Percentiles rank a stretch among this genome's conserved stretches.
These are phyloP conservation scores for Globisporangium perplexum DNA, from an alignment of 352 stramenopile genomes.

Conservation along the genomic window DNA sequence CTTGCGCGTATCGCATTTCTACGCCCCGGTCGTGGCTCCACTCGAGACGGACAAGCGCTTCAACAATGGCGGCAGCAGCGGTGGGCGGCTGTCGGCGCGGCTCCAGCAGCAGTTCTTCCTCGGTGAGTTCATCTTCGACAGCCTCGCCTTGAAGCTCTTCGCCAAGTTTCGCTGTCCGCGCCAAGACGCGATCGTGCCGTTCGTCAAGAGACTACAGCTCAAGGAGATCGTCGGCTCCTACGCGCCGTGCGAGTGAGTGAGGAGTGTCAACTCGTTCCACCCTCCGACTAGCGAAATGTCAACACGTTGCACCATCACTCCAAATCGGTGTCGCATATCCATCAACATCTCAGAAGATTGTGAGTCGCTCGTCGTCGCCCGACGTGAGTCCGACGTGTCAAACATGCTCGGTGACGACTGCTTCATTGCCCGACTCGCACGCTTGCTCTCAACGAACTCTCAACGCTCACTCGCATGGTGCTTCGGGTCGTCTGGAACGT, in stretches of 20 bases:
- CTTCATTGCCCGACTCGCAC: not conserved
- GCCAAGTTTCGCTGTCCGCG: constrained; percentile 58
- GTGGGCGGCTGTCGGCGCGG: not conserved
- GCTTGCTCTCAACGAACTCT: not conserved
- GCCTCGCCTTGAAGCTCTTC: constrained; percentile 52
- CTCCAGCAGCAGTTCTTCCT: constrained; percentile 39
- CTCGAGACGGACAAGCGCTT: not conserved
- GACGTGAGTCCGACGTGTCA: constrained; percentile 4
- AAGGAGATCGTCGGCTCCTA: constrained; percentile 72
- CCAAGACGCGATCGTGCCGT: constrained; percentile 46
- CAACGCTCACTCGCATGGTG: constrained; percentile 31
- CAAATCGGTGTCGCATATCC: not conserved
- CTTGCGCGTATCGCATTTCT: constrained; percentile 51
- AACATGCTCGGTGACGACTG: no score
- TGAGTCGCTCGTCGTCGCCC: not conserved
- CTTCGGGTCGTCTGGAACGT: constrained; percentile 71
- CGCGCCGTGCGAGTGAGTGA: constrained; percentile 39
- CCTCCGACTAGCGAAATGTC: not conserved
- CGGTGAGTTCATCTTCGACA: constrained; percentile 68
- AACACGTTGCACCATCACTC: constrained; percentile 2
- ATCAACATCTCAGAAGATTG: not conserved
- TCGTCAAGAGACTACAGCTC: constrained; percentile 69
- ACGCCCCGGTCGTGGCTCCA: constrained; percentile 20
- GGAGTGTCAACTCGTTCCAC: no score
- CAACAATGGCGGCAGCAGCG: not conserved